Percentiles rank a stretch among this genome's conserved stretches.
These are phyloP conservation scores for Dothideomycetidae sp. DNA, from an alignment of 2,329 filamentous ascomycete species.

Conservation along the genomic window DNA sequence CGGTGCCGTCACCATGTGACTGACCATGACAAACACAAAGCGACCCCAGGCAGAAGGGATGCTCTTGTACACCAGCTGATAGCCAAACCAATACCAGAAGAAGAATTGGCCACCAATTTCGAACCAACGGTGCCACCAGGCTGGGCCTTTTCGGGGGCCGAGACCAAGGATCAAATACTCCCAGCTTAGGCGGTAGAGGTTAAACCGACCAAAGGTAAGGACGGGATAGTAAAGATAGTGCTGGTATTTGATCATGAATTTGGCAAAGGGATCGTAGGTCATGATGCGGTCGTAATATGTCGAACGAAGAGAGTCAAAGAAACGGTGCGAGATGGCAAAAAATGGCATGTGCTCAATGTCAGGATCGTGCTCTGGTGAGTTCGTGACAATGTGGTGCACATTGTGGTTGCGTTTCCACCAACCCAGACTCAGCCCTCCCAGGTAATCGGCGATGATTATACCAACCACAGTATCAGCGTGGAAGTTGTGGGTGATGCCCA, in stretches of 20 bases:
- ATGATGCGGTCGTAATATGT: constrained; percentile 54
- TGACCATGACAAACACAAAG: constrained; percentile 55
- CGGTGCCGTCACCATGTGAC: constrained; percentile 66
- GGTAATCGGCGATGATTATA: constrained; percentile 77
- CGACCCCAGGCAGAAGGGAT: constrained; percentile 46
- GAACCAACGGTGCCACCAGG: constrained; percentile 53
- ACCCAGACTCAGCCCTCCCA: constrained; percentile 76
- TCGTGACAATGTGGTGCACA: constrained; percentile 50
- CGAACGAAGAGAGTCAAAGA: constrained; percentile 49
- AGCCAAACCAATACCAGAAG: constrained; percentile 57
- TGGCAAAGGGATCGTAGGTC: constrained; percentile 46
- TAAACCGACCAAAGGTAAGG: constrained; percentile 55
- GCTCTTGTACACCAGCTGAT: constrained; percentile 45
- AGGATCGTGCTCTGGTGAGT: constrained; percentile 85
- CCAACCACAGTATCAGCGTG: constrained; percentile 71
- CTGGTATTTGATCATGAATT: constrained; percentile 46
- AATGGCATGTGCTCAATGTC: constrained; percentile 68
- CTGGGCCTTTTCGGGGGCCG: constrained; percentile 44
- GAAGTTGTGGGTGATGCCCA: constrained; percentile 91
- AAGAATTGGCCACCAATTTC: constrained; percentile 49
- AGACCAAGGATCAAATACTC: constrained; percentile 44
- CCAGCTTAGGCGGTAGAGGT: constrained; percentile 56
- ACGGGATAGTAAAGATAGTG: constrained; percentile 53
- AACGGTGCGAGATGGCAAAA: constrained; percentile 51
- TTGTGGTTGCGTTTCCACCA: constrained; percentile 47